These are phyloP conservation scores for Alternaria triticimaculans DNA, from an alignment of 2,329 filamentous ascomycete genomes.

Conservation along the genomic window DNA sequence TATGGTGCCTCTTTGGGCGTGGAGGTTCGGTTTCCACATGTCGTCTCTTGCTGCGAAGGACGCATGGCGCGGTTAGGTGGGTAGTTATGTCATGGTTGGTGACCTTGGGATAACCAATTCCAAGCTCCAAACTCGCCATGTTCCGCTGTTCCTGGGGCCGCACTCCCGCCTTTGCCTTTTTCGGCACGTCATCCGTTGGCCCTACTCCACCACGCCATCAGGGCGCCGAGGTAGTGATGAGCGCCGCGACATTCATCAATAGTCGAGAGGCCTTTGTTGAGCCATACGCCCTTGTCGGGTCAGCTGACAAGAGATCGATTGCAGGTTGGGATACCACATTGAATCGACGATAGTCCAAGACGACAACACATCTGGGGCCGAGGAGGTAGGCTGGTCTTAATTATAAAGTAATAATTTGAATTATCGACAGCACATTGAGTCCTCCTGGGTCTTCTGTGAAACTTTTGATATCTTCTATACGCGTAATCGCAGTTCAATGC, in stretches of 20 bases:
- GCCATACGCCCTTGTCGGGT: neutral
- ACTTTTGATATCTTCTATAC: neutral
- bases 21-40: slow-evolving; percentile 48
- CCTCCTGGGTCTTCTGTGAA: neutral
- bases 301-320: neutral
- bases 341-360: neutral
- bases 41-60: slow-evolving; percentile 40
- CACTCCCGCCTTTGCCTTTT: slow-evolving; percentile 11
- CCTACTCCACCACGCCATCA: neutral
- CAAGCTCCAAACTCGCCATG: slow-evolving; percentile 22
- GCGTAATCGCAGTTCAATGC: neutral
- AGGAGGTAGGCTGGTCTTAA: neutral
- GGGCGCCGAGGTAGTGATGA: neutral
- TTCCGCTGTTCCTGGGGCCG: slow-evolving; percentile 28
- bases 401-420: neutral
- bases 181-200: slow-evolving; percentile 26
- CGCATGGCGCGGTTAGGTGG: slow-evolving; percentile 39
- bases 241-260: neutral
- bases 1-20: slow-evolving; percentile 33
- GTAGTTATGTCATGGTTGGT: slow-evolving; percentile 40
- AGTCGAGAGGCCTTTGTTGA: neutral
- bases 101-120: slow-evolving; percentile 22
- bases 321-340: neutral
- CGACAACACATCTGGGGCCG: neutral
- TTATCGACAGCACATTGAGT: neutral